Percentiles rank a stretch among this genome's conserved stretches.
phyloP scores from a whole-genome alignment of 441 rosid species.

The Pelargonium myrrhifolium region DNA sequence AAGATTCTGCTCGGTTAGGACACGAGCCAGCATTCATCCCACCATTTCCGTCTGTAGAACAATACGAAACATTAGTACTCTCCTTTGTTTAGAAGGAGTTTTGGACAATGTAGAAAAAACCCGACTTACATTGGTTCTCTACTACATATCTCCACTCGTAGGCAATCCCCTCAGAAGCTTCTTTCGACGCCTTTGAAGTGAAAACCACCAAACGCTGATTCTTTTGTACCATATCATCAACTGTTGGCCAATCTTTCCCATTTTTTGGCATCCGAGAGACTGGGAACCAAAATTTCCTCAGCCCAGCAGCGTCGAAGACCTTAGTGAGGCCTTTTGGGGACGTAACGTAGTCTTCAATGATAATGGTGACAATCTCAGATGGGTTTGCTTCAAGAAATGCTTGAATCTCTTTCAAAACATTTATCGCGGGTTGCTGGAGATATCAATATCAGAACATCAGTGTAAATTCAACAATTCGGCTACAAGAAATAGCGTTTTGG shows the following conservation, averaged over 20 bases:
- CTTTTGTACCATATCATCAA: conserved; percentile 42
- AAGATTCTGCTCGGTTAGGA: conserved; percentile 48
- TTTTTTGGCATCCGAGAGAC: conserved; percentile 49
- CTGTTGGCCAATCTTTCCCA: conserved; percentile 52
- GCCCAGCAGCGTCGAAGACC: conserved; percentile 48
- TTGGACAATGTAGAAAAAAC: not conserved
- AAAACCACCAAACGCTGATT: conserved; percentile 56
- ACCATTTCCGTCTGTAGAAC: conserved; percentile 44
- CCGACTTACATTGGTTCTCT: conserved; percentile 60
- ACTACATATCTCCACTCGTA: conserved; percentile 57
- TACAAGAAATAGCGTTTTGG: not conserved
- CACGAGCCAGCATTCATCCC: conserved; percentile 51
- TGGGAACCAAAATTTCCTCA: conserved; percentile 55
- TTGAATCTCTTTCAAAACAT: conserved; percentile 43
- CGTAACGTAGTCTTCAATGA: conserved; percentile 62
- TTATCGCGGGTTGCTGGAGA: conserved; percentile 44
- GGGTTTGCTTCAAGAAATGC: conserved; percentile 41
- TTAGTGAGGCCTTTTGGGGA: conserved; percentile 46
- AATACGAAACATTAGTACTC: not conserved
- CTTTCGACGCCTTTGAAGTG: conserved; percentile 48
- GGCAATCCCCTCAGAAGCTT: conserved; percentile 58
- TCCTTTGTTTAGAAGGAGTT: not conserved
- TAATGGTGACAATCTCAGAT: conserved; percentile 46
- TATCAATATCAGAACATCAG: not conserved
- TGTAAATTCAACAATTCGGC: not conserved